Evolutionary conservation across 1,284 basidiomycete species (phyloP).

Genomic region (Moesziomyces aphidis): DNA sequence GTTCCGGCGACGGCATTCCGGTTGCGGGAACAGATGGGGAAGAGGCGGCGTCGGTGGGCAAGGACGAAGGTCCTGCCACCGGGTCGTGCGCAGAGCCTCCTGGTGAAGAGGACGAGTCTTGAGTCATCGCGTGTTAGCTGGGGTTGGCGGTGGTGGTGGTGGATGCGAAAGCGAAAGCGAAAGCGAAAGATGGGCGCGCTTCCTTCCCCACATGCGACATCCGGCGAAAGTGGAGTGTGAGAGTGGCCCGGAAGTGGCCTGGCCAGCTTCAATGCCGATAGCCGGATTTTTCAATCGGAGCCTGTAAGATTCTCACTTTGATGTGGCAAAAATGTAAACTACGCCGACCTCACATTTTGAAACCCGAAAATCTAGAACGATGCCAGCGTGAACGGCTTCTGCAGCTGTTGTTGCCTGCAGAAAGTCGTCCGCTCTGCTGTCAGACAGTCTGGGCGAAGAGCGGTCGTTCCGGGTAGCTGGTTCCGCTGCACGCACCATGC

Average conservation of each 20-base stretch:
- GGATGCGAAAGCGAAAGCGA: not conserved
- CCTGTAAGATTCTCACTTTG: too few relatives aligned
- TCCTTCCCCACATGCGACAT: constrained; percentile 12
- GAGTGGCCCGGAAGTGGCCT: constrained; percentile 3
- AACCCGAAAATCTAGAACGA: too few relatives aligned
- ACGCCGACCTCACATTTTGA: too few relatives aligned
- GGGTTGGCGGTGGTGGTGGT: not conserved
- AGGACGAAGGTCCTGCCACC: constrained; percentile 26
- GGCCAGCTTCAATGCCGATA: constrained; percentile 17
- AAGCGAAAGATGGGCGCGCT: not conserved
- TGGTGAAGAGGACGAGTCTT: constrained; percentile 2
- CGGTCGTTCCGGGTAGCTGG: too few relatives aligned
- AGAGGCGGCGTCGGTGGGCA: not conserved
- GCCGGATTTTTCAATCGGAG: not conserved
- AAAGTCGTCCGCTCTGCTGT: too few relatives aligned
- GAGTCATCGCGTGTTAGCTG: constrained; percentile 10
- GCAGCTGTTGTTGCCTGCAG: too few relatives aligned
- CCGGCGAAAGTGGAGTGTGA: constrained; percentile 13
- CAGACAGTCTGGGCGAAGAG: too few relatives aligned
- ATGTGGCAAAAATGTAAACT: too few relatives aligned
- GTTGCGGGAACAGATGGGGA: not conserved
- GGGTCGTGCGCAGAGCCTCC: constrained; percentile 3
- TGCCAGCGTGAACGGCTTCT: too few relatives aligned
- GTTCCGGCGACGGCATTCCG: constrained; percentile 29
- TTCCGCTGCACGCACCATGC: too few relatives aligned